These are phyloP conservation scores for Mycena citricolor DNA, from an alignment of 1,284 basidiomycete species.

Conservation along the genomic window DNA sequence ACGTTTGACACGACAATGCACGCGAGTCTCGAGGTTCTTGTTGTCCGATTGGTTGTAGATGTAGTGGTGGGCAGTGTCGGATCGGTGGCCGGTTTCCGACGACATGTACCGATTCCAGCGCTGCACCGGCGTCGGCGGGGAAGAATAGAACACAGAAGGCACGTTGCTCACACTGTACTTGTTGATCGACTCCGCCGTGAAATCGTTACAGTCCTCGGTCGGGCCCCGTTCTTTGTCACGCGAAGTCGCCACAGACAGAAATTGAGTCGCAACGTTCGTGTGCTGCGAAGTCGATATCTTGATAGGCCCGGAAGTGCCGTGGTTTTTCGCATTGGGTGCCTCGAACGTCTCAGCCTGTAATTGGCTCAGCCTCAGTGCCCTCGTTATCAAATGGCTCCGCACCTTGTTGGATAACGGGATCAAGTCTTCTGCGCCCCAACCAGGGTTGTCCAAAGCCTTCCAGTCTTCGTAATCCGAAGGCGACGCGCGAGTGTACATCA, in stretches of 20 bases:
- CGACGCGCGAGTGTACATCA: slow-evolving; percentile 41
- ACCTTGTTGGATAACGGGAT: slow-evolving; percentile 48
- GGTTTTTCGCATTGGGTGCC: slow-evolving; percentile 35
- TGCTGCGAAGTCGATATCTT: slow-evolving; percentile 41
- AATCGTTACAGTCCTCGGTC: slow-evolving; percentile 46
- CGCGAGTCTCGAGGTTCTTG: slow-evolving; percentile 42
- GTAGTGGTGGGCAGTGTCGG: slow-evolving; percentile 56
- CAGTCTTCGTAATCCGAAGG: slow-evolving; percentile 50
- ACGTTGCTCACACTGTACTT: slow-evolving; percentile 43
- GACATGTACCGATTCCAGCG: slow-evolving; percentile 47
- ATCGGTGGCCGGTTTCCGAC: slow-evolving; percentile 50
- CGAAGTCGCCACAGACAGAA: slow-evolving; percentile 41
- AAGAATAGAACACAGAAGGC: neutral
- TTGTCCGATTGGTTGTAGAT: slow-evolving; percentile 51
- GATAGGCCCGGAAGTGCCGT: slow-evolving; percentile 55
- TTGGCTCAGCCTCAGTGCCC: no score
- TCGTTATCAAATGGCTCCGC: neutral
- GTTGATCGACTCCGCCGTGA: slow-evolving; percentile 35
- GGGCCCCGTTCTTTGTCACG: slow-evolving; percentile 45
- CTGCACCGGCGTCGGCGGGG: neutral
- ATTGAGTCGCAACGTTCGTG: slow-evolving; percentile 44
- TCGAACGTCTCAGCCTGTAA: slow-evolving; percentile 52
- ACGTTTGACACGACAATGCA: slow-evolving; percentile 42
- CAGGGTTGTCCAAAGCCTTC: slow-evolving; percentile 40
- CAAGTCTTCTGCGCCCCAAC: slow-evolving; percentile 45